Percentiles rank a stretch among this genome's conserved stretches.
phyloP scores from a whole-genome alignment of 1,284 basidiomycete species.

The Microbotryum silenes-acaulis region DNA sequence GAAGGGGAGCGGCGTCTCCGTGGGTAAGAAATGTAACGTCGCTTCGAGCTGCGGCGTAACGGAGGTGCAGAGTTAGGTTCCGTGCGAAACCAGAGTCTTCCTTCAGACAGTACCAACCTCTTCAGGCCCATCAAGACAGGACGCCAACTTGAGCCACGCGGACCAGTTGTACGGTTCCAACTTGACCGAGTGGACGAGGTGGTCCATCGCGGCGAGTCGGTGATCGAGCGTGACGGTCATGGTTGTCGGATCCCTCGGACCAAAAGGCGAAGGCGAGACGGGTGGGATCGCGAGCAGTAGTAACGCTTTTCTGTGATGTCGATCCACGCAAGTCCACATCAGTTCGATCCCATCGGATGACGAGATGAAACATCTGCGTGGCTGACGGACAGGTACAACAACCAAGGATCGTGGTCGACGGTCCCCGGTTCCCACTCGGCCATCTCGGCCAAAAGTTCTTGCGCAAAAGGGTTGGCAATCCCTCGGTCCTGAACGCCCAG shows the following conservation, averaged over 20 bases:
- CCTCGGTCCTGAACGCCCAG: constrained; percentile 24
- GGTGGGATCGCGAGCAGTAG: constrained; percentile 60
- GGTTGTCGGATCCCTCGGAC: background rate
- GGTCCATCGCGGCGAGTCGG: constrained; percentile 78
- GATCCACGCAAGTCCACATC: background rate
- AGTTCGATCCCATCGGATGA: too few relatives aligned
- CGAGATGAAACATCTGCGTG: background rate
- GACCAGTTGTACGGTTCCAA: constrained; percentile 94
- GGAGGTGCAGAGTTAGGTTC: constrained; percentile 10
- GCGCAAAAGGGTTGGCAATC: constrained; percentile 40
- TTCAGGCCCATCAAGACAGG: constrained; percentile 77
- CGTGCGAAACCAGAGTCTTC: background rate
- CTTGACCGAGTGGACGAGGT: constrained; percentile 65
- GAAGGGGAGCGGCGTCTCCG: constrained; percentile 66
- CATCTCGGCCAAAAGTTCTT: constrained; percentile 56
- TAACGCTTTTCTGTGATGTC: constrained; percentile 57
- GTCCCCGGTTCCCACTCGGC: constrained; percentile 43
- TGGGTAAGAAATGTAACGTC: constrained; percentile 55
- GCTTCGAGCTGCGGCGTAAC: constrained; percentile 27
- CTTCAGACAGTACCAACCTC: constrained; percentile 52
- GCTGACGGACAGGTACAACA: constrained; percentile 65
- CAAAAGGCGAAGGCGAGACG: background rate
- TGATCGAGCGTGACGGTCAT: constrained; percentile 44
- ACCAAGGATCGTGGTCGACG: constrained; percentile 59
- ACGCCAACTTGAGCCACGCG: constrained; percentile 72